Evolutionary conservation across 129 eudicot genomes (phyloP).

Genomic region (Flaveria robusta): DNA sequence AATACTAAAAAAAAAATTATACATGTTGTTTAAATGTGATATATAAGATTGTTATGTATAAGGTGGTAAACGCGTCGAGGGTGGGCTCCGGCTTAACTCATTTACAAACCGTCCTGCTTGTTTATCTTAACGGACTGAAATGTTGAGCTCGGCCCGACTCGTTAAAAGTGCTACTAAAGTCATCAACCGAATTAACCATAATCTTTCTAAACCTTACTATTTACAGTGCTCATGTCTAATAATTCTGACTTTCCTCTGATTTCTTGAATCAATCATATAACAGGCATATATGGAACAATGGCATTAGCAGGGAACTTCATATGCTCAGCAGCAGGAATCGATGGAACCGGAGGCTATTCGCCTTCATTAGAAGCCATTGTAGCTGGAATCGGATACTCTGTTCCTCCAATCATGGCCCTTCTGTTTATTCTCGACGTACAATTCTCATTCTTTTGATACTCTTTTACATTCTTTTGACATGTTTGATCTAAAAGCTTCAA

Average conservation of each 20-base stretch:
- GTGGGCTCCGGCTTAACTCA: no score
- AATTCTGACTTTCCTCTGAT: background rate
- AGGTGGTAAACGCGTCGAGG: no score
- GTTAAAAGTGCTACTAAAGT: no score
- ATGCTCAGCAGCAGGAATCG: conserved; percentile 67
- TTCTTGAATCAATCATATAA: background rate
- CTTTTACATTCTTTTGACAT: background rate
- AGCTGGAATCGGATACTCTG: conserved; percentile 90
- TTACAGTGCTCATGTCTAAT: no score
- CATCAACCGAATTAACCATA: background rate
- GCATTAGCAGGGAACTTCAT: conserved; percentile 82
- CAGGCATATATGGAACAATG: conserved; percentile 94
- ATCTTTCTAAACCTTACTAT: background rate
- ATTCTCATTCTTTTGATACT: background rate
- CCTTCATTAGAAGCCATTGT: conserved; percentile 82
- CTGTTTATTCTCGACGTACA: conserved; percentile 93
- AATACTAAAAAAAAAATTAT: no score
- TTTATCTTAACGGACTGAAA: no score
- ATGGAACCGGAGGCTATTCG: conserved; percentile 72
- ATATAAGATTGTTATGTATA: no score
- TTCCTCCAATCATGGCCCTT: conserved; percentile 97
- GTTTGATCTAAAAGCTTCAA: background rate
- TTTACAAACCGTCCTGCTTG: no score
- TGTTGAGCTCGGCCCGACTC: no score
- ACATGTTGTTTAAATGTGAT: no score